Conservation (phyloP, 2,329 filamentous ascomycete species). For the Diplocarpon mali region DNA sequence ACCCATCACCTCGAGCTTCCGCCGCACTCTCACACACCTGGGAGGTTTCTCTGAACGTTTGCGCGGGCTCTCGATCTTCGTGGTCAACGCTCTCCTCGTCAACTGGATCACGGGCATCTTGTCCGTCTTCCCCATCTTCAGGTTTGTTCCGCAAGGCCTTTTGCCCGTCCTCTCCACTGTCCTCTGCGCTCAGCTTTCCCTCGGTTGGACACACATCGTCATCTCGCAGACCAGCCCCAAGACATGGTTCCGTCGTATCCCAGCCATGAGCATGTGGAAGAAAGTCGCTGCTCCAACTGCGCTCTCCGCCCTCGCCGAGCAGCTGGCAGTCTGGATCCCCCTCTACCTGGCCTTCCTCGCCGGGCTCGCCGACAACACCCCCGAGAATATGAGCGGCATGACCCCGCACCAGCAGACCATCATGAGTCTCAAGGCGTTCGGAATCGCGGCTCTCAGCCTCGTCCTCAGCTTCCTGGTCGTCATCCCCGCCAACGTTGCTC, state of each 20-base stretch:
- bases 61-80: slow-evolving; percentile 50
- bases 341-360: slow-evolving; percentile 36
- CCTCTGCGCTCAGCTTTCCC: slow-evolving; percentile 53
- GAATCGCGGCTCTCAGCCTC: slow-evolving; percentile 36
- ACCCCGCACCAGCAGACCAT: slow-evolving; percentile 30
- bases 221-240: slow-evolving; percentile 58
- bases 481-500: slow-evolving; percentile 65
- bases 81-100: slow-evolving; percentile 35
- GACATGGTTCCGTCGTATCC: slow-evolving; percentile 54
- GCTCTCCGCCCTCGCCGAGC: slow-evolving; percentile 47
- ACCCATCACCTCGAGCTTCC: slow-evolving; percentile 51
- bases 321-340: slow-evolving; percentile 39
- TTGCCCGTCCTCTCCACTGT: slow-evolving; percentile 47
- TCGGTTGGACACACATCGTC: slow-evolving; percentile 78
- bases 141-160: slow-evolving; percentile 32
- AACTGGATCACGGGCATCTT: slow-evolving; percentile 27
- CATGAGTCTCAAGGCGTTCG: slow-evolving; percentile 33
- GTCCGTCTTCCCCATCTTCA: slow-evolving; percentile 29
- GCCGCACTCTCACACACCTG: slow-evolving; percentile 49
- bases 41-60: slow-evolving; percentile 56
- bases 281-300: slow-evolving; percentile 59
- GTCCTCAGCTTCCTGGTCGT: slow-evolving; percentile 50
- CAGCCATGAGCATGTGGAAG: slow-evolving; percentile 52
- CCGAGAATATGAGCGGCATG: slow-evolving; percentile 15
- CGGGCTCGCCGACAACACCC: slow-evolving; percentile 9